Percentiles rank a stretch among this genome's conserved stretches.
Conservation (phyloP, 2,329 filamentous ascomycete genomes). For the Colletotrichum sp. region DNA sequence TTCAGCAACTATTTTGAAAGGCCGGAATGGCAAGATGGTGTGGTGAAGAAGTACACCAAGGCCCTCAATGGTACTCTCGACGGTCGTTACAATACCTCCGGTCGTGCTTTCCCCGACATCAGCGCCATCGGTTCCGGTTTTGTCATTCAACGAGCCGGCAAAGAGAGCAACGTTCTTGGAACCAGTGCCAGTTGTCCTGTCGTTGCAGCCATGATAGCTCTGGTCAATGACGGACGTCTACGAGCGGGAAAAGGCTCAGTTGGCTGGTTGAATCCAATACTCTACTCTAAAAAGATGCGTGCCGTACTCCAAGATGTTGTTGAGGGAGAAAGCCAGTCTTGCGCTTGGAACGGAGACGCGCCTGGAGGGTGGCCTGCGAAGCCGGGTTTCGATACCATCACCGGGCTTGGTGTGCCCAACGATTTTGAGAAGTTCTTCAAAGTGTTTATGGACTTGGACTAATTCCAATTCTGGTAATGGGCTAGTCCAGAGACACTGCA, state of each 20-base stretch:
- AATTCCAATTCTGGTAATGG: not conserved
- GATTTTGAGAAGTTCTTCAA: slow-evolving; percentile 42
- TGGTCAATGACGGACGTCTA: slow-evolving; percentile 60
- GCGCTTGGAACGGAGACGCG: slow-evolving; percentile 36
- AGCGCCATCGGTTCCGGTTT: slow-evolving; percentile 65
- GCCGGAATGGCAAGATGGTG: slow-evolving; percentile 49
- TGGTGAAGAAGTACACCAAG: slow-evolving; percentile 44
- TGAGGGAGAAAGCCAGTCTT: slow-evolving; percentile 43
- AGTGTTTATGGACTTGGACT: not conserved
- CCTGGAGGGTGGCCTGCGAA: slow-evolving; percentile 49
- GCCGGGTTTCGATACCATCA: slow-evolving; percentile 52
- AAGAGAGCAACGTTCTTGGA: slow-evolving; percentile 35
- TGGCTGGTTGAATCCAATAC: slow-evolving; percentile 57
- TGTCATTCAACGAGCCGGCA: slow-evolving; percentile 35
- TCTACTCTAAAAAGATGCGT: slow-evolving; percentile 47
- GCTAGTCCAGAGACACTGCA: not conserved
- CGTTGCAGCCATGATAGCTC: slow-evolving; percentile 57
- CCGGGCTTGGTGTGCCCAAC: slow-evolving; percentile 52
- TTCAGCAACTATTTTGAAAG: slow-evolving; percentile 56
- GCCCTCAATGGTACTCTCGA: slow-evolving; percentile 45
- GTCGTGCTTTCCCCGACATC: slow-evolving; percentile 57
- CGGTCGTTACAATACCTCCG: slow-evolving; percentile 47
- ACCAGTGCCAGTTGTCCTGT: slow-evolving; percentile 61
- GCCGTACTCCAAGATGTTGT: slow-evolving; percentile 46
- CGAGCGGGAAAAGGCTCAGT: slow-evolving; percentile 50